Evolutionary conservation across 345 rosid genomes (phyloP).

Genomic region (Eucalyptus pumila): DNA sequence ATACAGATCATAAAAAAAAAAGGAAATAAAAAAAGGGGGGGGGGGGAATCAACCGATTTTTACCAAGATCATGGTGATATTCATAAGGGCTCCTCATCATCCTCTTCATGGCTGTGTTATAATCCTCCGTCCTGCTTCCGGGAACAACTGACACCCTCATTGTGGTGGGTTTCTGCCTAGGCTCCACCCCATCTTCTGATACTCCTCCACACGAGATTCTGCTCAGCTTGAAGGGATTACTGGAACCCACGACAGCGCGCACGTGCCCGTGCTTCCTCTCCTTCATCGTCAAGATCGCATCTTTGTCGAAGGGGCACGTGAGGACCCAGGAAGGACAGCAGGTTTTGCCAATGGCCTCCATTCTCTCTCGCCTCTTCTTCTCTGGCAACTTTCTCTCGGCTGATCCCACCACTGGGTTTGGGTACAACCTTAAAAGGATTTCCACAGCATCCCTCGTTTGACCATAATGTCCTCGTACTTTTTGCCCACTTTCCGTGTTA

Average conservation of each 20-base stretch:
- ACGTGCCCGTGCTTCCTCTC: neutral
- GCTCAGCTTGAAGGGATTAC: slow-evolving; percentile 2
- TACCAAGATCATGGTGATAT: slow-evolving; percentile 92
- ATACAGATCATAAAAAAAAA: neutral
- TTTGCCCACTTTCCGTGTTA: neutral
- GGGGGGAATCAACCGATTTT: neutral
- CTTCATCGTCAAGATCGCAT: neutral
- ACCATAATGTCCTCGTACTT: neutral
- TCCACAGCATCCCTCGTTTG: neutral
- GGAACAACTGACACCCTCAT: slow-evolving; percentile 17
- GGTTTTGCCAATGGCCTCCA: slow-evolving; percentile 15
- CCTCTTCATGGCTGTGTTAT: slow-evolving; percentile 75
- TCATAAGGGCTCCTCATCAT: slow-evolving; percentile 90
- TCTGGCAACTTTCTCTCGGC: no score
- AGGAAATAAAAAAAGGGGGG: neutral
- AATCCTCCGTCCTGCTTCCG: slow-evolving; percentile 49
- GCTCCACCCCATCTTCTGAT: slow-evolving; percentile 24
- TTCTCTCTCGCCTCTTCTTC: neutral
- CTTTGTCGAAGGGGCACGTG: slow-evolving; percentile 1
- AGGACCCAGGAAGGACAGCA: slow-evolving; percentile 9
- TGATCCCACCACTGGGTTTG: neutral
- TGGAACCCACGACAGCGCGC: neutral
- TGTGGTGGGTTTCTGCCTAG: neutral
- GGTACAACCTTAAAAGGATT: neutral
- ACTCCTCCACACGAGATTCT: slow-evolving; percentile 21